phyloP scores from a whole-genome alignment of 306 rosid species.

The Dalbergia cochinchinensis region DNA sequence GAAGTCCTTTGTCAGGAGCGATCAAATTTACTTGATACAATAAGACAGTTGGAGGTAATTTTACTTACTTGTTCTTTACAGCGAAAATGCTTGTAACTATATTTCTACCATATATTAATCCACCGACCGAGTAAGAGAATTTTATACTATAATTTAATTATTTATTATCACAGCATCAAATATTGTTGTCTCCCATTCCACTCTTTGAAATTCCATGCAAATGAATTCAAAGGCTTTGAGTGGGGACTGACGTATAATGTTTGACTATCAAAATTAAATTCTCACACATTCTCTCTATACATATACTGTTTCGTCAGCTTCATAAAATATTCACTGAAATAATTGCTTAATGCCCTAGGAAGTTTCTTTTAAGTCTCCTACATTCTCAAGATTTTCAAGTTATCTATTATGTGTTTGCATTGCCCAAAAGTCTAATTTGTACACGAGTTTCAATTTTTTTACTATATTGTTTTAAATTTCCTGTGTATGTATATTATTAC shows the following conservation, averaged over 20 bases:
- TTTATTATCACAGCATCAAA: too few relatives aligned
- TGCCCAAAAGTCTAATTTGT: neutral
- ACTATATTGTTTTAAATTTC: neutral
- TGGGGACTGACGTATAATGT: too few relatives aligned
- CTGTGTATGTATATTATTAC: neutral
- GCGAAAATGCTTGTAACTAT: too few relatives aligned
- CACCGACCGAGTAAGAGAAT: too few relatives aligned
- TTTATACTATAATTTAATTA: too few relatives aligned
- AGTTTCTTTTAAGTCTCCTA: slow-evolving; percentile 12
- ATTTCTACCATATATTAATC: too few relatives aligned
- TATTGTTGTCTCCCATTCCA: too few relatives aligned
- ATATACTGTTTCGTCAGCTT: neutral
- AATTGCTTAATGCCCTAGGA: slow-evolving; percentile 10
- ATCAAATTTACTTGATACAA: slow-evolving; percentile 74
- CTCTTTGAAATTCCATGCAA: too few relatives aligned
- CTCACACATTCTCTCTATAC: too few relatives aligned
- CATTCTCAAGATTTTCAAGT: neutral
- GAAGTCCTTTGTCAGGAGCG: slow-evolving; percentile 73
- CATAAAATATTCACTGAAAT: slow-evolving; percentile 31
- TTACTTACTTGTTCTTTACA: too few relatives aligned
- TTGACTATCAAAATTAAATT: too few relatives aligned
- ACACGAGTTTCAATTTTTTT: neutral
- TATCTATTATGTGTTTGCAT: neutral
- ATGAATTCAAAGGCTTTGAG: too few relatives aligned
- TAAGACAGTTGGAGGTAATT: slow-evolving; percentile 91